A percentile compares a stretch with the other conserved stretches of the same genome.
phyloP scores from a whole-genome alignment of 2,329 filamentous ascomycete genomes.

The Passalora sequoiae region DNA sequence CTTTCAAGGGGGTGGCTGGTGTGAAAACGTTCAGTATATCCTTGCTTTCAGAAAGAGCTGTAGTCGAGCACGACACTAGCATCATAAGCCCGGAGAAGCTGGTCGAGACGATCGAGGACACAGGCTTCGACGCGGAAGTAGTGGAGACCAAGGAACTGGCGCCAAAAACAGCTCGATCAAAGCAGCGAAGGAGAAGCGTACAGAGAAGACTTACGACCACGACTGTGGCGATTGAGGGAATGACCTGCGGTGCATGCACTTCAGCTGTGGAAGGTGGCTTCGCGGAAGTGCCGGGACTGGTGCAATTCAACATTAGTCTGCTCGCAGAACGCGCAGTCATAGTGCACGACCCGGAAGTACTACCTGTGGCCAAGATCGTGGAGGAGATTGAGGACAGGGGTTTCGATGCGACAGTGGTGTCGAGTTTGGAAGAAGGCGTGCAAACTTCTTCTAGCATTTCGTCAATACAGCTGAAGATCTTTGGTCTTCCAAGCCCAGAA shows the following conservation, averaged over 20 bases:
- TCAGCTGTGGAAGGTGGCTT: slow-evolving; percentile 85
- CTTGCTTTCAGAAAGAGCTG: slow-evolving; percentile 91
- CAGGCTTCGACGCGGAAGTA: slow-evolving; percentile 84
- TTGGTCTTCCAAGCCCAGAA: slow-evolving; percentile 67
- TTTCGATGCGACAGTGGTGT: slow-evolving; percentile 79
- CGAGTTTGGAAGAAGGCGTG: slow-evolving; percentile 60
- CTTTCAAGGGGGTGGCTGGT: slow-evolving; percentile 76
- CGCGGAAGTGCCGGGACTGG: slow-evolving; percentile 66
- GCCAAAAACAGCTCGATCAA: slow-evolving; percentile 33
- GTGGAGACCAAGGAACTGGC: slow-evolving; percentile 60
- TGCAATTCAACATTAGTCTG: slow-evolving; percentile 91
- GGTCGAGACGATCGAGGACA: slow-evolving; percentile 81
- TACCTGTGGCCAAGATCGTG: slow-evolving; percentile 68
- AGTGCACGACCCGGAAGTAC: slow-evolving; percentile 68
- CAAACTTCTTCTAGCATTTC: slow-evolving; percentile 50
- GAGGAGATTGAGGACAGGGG: slow-evolving; percentile 85
- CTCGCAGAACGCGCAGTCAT: slow-evolving; percentile 88
- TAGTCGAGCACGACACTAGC: slow-evolving; percentile 79
- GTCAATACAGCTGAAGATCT: slow-evolving; percentile 75
- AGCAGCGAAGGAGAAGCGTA: slow-evolving; percentile 37
- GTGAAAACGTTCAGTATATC: slow-evolving; percentile 85
- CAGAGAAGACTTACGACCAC: slow-evolving; percentile 55
- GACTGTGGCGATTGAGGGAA: slow-evolving; percentile 85
- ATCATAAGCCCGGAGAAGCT: slow-evolving; percentile 69
- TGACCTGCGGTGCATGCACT: slow-evolving; percentile 97